Percentiles rank a stretch among this genome's conserved stretches.
Evolutionary conservation across 2,329 filamentous ascomycete species (phyloP).

Genomic region (Niveomyces coronatus): DNA sequence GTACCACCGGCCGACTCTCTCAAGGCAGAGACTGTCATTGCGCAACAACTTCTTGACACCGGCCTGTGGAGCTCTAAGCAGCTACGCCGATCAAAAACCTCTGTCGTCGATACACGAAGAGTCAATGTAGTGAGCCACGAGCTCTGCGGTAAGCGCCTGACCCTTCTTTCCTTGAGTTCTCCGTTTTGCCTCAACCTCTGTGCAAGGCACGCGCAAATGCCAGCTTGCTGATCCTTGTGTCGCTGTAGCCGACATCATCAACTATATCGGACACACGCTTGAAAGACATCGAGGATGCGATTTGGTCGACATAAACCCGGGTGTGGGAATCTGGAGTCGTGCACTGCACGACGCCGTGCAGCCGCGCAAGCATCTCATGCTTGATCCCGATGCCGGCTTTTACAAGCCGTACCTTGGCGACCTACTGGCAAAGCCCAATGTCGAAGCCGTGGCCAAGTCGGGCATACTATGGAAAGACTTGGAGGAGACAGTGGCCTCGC

Average conservation of each 20-base stretch:
- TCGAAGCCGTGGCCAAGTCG: constrained; percentile 42
- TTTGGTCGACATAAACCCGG: constrained; percentile 79
- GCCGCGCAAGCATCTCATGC: constrained; percentile 71
- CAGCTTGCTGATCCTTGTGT: background rate
- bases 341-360: constrained; percentile 65
- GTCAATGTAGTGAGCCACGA: constrained; percentile 42
- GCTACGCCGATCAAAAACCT: background rate
- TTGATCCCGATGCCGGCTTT: constrained; percentile 56
- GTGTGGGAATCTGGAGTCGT: constrained; percentile 65
- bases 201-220: background rate
- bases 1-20: constrained; percentile 2
- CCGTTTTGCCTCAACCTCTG: background rate
- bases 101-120: constrained; percentile 24
- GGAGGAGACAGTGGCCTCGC: constrained; percentile 35
- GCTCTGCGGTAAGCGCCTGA: constrained; percentile 34
- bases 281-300: constrained; percentile 67
- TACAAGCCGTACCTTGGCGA: constrained; percentile 53
- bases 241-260: constrained; percentile 57
- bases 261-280: constrained; percentile 60
- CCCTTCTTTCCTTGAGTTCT: background rate
- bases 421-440: constrained; percentile 39
- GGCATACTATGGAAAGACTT: constrained; percentile 53
- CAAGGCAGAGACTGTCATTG: constrained; percentile 8
- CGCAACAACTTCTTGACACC: constrained; percentile 17
- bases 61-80: constrained; percentile 17